Evolutionary conservation across 2,329 filamentous ascomycete genomes (phyloP), one percentile per base, ranked within the genome.

Genomic region (Fusarium secorum): DNA sequence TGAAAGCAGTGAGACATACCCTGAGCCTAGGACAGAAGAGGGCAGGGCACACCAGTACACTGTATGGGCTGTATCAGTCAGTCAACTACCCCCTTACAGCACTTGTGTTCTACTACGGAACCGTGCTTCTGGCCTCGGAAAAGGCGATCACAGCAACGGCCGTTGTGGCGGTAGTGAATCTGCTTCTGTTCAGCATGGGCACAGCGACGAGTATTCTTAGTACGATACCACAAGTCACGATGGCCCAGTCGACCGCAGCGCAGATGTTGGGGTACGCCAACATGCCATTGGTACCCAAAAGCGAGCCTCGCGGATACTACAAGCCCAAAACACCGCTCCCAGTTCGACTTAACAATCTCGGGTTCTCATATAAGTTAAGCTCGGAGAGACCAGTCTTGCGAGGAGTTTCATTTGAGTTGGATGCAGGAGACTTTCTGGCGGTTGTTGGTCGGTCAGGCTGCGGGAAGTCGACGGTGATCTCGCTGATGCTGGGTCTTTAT

Each of bases 381-480:
- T 84, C 85, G 0, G 78, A 83, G 2, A 82, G 82, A 1, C 76
- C 78, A 2, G 87, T 93, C 0, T 83, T 98, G 4, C 83, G 84
- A 14, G 83, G 88, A 26, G 78, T 97, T n/a, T 89, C 85, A n/a
- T 82, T 97, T 11, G 82, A 80, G 1, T 87, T 98, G 55, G 77
- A 84, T 2, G 79, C 86, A 0, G 89, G 90, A 26, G 89, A 87
- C 7, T 92, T 89, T 71, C 90, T 90, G 1, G 94, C 93, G 5
- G 89, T 98, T 24, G 94, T 97, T 4, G 95, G 95, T 2, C 83
- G 88, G 2, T 97, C 94, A 0, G 95, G 96, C 0, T 93, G 91
- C n/a, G 95, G 96, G 2, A 98, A 99, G 81, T 95, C 92, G 18
- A 98, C 95, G 0, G 85, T 98, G 38, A 86, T 91, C 1, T 88